Percentiles rank a stretch among this genome's conserved stretches.
These are phyloP conservation scores for Trichosporon inkin DNA, from an alignment of 1,284 basidiomycete genomes.

Conservation along the genomic window DNA sequence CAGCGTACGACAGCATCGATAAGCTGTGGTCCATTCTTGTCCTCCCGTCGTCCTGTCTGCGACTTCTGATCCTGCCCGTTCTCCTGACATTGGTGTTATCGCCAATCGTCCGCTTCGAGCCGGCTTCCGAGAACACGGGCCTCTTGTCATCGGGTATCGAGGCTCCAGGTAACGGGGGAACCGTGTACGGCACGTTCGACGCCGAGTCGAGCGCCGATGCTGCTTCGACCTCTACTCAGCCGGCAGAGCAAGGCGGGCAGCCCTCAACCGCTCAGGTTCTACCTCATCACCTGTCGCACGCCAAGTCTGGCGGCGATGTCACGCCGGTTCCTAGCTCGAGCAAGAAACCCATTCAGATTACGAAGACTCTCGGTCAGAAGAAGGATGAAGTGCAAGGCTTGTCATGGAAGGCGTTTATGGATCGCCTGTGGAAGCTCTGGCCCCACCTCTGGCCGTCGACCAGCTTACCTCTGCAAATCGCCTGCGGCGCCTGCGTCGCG, in stretches of 20 bases:
- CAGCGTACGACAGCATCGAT: not conserved
- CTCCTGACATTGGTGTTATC: conserved; percentile 32
- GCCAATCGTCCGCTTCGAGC: conserved; percentile 36
- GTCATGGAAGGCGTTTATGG: conserved; percentile 32
- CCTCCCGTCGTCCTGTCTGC: conserved; percentile 34
- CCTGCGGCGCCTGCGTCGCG: conserved; percentile 30
- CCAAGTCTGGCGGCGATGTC: conserved; percentile 2
- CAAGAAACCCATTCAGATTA: conserved; percentile 30
- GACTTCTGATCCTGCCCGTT: conserved; percentile 34
- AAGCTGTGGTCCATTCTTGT: conserved; percentile 29
- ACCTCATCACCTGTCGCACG: not conserved
- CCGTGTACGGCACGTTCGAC: conserved; percentile 8
- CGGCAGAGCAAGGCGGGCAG: not conserved
- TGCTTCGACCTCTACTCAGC: not conserved
- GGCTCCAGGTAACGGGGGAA: conserved; percentile 5
- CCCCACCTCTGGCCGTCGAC: conserved; percentile 46
- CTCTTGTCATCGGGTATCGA: conserved; percentile 26
- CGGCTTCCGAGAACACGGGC: conserved; percentile 36
- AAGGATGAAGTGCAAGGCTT: conserved; percentile 30
- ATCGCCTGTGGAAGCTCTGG: conserved; percentile 35
- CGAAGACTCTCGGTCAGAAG: conserved; percentile 40
- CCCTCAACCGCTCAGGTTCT: not conserved
- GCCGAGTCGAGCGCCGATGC: conserved; percentile 13
- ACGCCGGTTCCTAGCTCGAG: conserved; percentile 7
- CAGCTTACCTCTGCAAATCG: conserved; percentile 35